Evolutionary conservation across 1,284 basidiomycete species (phyloP).

Genomic region (Trichosporon ovoides): DNA sequence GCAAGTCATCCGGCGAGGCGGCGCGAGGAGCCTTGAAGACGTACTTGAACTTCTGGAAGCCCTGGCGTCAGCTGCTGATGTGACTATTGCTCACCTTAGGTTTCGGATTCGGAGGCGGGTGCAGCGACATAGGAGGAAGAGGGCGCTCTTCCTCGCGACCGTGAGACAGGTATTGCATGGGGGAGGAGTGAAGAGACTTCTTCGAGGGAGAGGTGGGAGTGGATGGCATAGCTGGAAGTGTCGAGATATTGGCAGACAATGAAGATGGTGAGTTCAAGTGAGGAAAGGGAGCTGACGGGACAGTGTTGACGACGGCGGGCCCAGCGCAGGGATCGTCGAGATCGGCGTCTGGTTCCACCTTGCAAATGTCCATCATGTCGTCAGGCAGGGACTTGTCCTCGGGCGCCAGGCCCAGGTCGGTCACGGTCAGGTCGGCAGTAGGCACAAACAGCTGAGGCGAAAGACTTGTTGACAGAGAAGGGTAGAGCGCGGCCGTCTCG

Average conservation of each 20-base stretch:
- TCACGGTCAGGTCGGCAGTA: not conserved
- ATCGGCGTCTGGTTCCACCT: slow-evolving; percentile 5
- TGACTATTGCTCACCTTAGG: not conserved
- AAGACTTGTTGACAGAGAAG: not conserved
- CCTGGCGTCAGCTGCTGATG: slow-evolving; percentile 4
- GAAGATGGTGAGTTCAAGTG: not conserved
- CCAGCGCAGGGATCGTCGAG: not conserved
- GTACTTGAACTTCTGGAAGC: slow-evolving; percentile 1
- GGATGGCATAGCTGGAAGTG: not conserved
- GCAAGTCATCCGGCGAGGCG: not conserved
- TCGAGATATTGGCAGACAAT: not conserved
- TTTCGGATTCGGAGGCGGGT: not conserved
- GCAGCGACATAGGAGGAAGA: not conserved
- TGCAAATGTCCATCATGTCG: slow-evolving; percentile 4
- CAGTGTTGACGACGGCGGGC: slow-evolving; percentile 3
- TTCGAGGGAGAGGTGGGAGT: not conserved
- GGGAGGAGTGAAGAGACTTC: not conserved
- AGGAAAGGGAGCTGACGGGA: not conserved
- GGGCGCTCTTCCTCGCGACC: not conserved
- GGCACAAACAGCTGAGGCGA: not conserved
- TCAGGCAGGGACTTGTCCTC: not conserved
- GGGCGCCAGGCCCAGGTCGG: slow-evolving; percentile 2
- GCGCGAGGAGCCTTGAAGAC: slow-evolving; percentile 3
- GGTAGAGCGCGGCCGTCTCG: not conserved
- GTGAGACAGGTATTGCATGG: not conserved